A percentile compares a stretch with the other conserved stretches of the same genome.
These are phyloP conservation scores for Aspergillus udagawae DNA, from an alignment of 2,329 filamentous ascomycete species.

Conservation along the genomic window DNA sequence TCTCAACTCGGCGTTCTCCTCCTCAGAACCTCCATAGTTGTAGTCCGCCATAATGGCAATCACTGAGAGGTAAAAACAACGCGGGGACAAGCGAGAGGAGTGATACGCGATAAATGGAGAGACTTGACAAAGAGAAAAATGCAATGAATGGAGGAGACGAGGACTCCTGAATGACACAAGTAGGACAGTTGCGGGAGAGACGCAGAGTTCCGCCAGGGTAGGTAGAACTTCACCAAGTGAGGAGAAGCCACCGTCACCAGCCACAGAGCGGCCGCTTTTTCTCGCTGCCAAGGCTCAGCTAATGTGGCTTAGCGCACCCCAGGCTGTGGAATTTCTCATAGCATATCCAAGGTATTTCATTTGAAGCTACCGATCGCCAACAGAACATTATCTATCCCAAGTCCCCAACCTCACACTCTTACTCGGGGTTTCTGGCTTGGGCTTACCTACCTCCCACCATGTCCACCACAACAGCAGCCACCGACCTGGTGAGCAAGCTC, in stretches of 20 bases:
- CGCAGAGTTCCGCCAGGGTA: slow-evolving; percentile 4
- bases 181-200: background rate
- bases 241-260: slow-evolving; percentile 5
- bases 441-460: slow-evolving; percentile 10
- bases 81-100: background rate
- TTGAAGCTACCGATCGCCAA: background rate
- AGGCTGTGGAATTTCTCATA: slow-evolving; percentile 13
- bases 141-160: background rate
- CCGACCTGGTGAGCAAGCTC: slow-evolving; percentile 42
- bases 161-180: background rate
- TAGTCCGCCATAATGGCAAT: slow-evolving; percentile 62
- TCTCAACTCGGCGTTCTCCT: slow-evolving; percentile 77
- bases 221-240: background rate
- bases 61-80: slow-evolving; percentile 2
- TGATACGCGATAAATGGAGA: background rate
- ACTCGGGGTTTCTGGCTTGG: background rate
- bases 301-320: slow-evolving; percentile 18
- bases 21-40: slow-evolving; percentile 68
- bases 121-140: background rate
- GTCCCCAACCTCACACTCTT: background rate
- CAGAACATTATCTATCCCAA: background rate
- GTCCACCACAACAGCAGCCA: slow-evolving; percentile 18
- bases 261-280: slow-evolving; percentile 9
- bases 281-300: slow-evolving; percentile 12
- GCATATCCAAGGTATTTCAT: background rate